Percentiles rank a stretch among this genome's conserved stretches.
phyloP scores from a whole-genome alignment of 75 land plant genomes.

The Cupressus sempervirens region DNA sequence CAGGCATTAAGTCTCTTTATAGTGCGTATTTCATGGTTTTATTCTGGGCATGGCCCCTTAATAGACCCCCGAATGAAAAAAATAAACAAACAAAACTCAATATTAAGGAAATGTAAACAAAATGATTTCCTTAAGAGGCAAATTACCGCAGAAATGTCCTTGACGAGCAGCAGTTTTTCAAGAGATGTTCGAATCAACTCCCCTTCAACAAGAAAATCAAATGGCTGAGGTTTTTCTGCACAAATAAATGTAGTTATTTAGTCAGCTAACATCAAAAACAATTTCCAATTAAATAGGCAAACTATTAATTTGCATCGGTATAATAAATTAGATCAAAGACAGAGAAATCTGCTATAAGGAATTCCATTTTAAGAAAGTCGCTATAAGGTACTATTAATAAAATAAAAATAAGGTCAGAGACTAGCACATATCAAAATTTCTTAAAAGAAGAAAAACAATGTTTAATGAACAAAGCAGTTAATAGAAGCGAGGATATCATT shows the following conservation, averaged over 20 bases:
- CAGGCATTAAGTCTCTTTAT: no score
- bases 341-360: neutral
- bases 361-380: neutral
- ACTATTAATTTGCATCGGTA: neutral
- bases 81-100: neutral
- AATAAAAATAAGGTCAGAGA: neutral
- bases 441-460: neutral
- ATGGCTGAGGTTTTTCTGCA: slow-evolving; percentile 58
- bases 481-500: neutral
- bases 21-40: no score
- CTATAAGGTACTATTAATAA: neutral
- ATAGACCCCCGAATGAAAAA: no score
- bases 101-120: neutral
- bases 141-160: slow-evolving; percentile 78
- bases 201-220: slow-evolving; percentile 81
- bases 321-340: neutral
- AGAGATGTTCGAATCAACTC: slow-evolving; percentile 79
- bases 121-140: neutral
- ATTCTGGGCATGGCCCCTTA: no score
- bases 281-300: neutral
- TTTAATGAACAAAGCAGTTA: neutral
- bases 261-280: neutral
- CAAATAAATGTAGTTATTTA: neutral
- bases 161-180: slow-evolving; percentile 60
- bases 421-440: neutral